These are phyloP conservation scores for Epichloe elymi DNA, from an alignment of 2,329 filamentous ascomycete genomes.

Conservation along the genomic window DNA sequence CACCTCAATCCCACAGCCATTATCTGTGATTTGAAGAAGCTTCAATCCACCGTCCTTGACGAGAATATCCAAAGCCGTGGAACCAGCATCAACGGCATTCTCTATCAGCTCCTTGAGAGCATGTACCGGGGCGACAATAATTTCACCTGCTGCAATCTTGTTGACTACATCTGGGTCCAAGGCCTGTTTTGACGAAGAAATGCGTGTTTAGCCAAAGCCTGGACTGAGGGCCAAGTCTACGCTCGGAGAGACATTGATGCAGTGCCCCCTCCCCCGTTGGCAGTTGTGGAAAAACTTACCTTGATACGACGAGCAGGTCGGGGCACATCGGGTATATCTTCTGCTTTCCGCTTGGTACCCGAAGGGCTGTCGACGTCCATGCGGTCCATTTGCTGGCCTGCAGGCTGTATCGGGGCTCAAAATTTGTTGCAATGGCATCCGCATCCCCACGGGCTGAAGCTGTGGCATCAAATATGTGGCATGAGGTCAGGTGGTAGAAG, in stretches of 20 bases:
- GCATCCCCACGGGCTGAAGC: background rate
- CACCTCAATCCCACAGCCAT: conserved; percentile 90
- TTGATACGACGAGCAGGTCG: conserved; percentile 35
- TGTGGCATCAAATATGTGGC: background rate
- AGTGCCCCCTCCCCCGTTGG: too few relatives aligned
- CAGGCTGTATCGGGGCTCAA: too few relatives aligned
- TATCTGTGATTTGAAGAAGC: conserved; percentile 91
- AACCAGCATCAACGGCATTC: conserved; percentile 94
- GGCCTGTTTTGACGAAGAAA: conserved; percentile 36
- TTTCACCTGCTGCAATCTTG: conserved; percentile 96
- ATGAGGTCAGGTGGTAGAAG: background rate
- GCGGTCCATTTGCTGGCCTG: conserved; percentile 13
- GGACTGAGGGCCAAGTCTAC: background rate
- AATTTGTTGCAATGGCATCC: background rate
- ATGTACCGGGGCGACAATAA: conserved; percentile 93
- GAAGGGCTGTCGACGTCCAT: conserved; percentile 30
- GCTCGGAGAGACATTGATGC: background rate
- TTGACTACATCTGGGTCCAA: conserved; percentile 90
- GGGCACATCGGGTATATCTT: conserved; percentile 22
- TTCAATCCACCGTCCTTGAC: conserved; percentile 94
- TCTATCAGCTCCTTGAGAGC: conserved; percentile 94
- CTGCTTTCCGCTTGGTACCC: conserved; percentile 38
- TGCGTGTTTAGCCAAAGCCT: background rate
- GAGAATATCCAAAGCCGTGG: conserved; percentile 77
- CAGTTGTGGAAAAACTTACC: conserved; percentile 16